Percentiles rank a stretch among this genome's conserved stretches.
Evolutionary conservation across 2,329 filamentous ascomycete genomes (phyloP).

Genomic region (Emergomyces pasteurianus): DNA sequence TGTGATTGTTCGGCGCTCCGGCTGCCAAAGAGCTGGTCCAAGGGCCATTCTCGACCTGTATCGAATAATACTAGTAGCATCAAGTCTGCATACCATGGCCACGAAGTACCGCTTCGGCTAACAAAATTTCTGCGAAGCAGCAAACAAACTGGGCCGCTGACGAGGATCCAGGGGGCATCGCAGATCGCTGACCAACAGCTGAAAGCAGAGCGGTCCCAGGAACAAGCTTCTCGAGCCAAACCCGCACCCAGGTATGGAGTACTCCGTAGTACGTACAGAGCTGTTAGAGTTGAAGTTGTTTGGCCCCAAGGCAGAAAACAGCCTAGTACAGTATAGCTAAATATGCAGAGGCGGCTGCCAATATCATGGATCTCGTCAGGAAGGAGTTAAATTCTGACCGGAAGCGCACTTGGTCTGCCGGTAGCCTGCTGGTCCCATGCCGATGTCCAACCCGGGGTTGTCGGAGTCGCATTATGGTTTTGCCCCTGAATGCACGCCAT

Average conservation of each 20-base stretch:
- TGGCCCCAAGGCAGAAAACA: not conserved
- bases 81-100: not conserved
- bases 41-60: not conserved
- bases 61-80: not conserved
- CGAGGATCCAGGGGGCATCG: not conserved
- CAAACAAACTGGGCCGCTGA: not conserved
- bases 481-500: not conserved
- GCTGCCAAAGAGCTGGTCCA: not conserved
- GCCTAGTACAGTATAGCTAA: not conserved
- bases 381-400: not conserved
- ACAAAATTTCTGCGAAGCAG: not conserved
- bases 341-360: not conserved
- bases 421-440: too few species aligned
- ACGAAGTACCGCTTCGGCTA: too few species aligned
- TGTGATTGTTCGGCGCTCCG: not conserved
- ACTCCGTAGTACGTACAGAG: too few species aligned
- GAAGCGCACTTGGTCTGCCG: not conserved
- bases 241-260: too few species aligned
- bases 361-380: not conserved
- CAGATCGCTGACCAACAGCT: not conserved
- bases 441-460: not conserved
- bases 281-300: not conserved
- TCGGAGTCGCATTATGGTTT: not conserved
- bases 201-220: not conserved
- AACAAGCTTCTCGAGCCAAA: not conserved